Base-by-base conservation (phyloP, 371 early-diverging fungal genomes). In the Aphelidium insulamus region DNA sequence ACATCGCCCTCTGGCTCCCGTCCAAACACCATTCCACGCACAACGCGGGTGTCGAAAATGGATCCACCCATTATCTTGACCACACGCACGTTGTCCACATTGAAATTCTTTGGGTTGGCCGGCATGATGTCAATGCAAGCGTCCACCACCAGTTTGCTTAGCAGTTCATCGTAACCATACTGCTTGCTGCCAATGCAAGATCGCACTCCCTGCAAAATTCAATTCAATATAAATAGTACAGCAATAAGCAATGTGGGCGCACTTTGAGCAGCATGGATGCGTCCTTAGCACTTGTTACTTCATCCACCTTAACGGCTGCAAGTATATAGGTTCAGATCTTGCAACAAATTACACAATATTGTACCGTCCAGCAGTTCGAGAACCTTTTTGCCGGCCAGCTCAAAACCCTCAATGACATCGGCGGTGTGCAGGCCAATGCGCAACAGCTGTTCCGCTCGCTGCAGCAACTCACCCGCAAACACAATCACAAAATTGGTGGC, bases 1-100 rank as follows among this genome's bases (percentile, higher is more conserved):
- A 73, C 41, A 18, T 62, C 54, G 26, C 82, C 81, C 54, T 85
- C 94, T 15, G 95, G 84, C 37, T 81, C 76, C 38, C 85, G 75
- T 15, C 91, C 85, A 54, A 99, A 86, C 22, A 99, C 94, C 97
- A 99, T 97, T 34, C 99, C 99, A 39, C 72, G 69, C 26, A 95
- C 76, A 24, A 94, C 83, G 34, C 65, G 57, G 34, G 90, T 78
- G 53, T 99, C 97, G 38, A 77, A 69, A 41, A 97, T 55, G 36
- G 69, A 68, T 23, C 91, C 91, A 46, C 91, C 92, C 55, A 86
- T 63, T 27, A 99, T 78, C 58, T 99, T 99, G 42, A 94, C 95
- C 30, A 94, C 85, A 26, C 95, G 83, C 26, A 94, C 66, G 45
- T 70, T 76, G 52, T 94, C 95, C 27, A 90, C 88, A 45, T 84